These are phyloP conservation scores for Xylaria scruposa DNA, from an alignment of 495 filamentous ascomycete genomes.

Conservation along the genomic window DNA sequence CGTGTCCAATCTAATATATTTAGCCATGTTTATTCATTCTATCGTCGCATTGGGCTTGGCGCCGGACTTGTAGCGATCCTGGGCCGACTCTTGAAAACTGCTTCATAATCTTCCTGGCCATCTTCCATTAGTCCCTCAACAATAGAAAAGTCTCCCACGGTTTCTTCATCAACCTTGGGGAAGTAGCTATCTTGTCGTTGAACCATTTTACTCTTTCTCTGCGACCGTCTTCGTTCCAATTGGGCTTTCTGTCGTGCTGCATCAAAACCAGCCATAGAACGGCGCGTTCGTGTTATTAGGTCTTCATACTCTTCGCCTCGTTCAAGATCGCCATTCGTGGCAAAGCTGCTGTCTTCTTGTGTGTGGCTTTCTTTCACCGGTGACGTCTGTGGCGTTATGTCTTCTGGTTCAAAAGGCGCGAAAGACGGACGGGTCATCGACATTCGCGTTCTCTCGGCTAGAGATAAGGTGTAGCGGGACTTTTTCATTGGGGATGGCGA, in stretches of 20 bases:
- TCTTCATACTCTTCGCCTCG: conserved; percentile 46
- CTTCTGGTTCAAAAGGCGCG: conserved; percentile 43
- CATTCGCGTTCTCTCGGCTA: conserved; percentile 59
- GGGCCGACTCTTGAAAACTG: conserved; percentile 85
- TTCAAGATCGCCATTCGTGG: conserved; percentile 34
- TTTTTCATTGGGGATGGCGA: conserved; percentile 63
- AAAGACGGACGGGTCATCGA: conserved; percentile 52
- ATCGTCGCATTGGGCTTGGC: conserved; percentile 53
- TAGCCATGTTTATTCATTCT: conserved; percentile 2
- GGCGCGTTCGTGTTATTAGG: conserved; percentile 78
- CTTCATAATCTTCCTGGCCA: conserved; percentile 75
- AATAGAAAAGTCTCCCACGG: conserved; percentile 34
- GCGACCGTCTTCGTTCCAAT: conserved; percentile 62
- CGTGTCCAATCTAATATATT: neutral
- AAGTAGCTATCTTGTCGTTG: conserved; percentile 48
- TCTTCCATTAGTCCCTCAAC: conserved; percentile 42
- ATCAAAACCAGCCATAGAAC: conserved; percentile 75
- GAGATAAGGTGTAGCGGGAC: conserved; percentile 57
- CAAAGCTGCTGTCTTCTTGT: conserved; percentile 6
- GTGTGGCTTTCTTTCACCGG: conserved; percentile 31
- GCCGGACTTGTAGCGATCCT: conserved; percentile 79
- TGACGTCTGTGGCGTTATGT: conserved; percentile 37
- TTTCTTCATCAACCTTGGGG: conserved; percentile 48
- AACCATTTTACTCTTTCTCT: conserved; percentile 49
- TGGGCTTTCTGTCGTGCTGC: conserved; percentile 58